A percentile compares a stretch with the other conserved stretches of the same genome.
Conservation (phyloP, 306 rosid species). For the Lathyrus sativus region DNA sequence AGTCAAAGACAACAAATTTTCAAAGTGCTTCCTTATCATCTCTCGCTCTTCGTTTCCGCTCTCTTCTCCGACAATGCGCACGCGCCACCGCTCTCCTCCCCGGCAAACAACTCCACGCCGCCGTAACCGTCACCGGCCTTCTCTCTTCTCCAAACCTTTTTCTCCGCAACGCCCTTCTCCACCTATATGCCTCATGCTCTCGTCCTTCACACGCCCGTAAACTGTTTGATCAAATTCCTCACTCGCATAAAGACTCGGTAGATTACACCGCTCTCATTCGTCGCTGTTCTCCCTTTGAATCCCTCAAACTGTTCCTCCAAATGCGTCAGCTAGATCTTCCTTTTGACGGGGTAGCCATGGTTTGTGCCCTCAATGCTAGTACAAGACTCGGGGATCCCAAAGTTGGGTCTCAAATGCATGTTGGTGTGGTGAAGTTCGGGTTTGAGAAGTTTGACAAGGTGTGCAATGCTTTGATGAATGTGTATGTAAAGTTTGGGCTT, state of each 20-base stretch:
- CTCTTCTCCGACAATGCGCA: slow-evolving; percentile 55
- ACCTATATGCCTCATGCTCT: slow-evolving; percentile 40
- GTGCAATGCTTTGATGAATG: slow-evolving; percentile 68
- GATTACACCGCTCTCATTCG: slow-evolving; percentile 73
- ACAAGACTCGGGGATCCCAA: slow-evolving; percentile 47
- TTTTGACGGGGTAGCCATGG: slow-evolving; percentile 55
- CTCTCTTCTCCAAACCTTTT: slow-evolving; percentile 48
- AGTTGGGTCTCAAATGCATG: slow-evolving; percentile 54
- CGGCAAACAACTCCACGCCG: slow-evolving; percentile 71
- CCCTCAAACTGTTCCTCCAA: slow-evolving; percentile 50
- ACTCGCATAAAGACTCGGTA: slow-evolving; percentile 58
- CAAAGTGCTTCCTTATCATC: slow-evolving; percentile 21
- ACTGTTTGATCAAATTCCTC: slow-evolving; percentile 66
- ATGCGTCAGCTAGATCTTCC: slow-evolving; percentile 47
- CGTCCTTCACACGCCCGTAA: slow-evolving; percentile 41
- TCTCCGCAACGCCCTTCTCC: slow-evolving; percentile 68
- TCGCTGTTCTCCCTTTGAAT: slow-evolving; percentile 43
- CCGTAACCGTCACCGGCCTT: slow-evolving; percentile 50
- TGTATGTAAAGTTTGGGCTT: slow-evolving; percentile 66
- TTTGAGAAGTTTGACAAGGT: slow-evolving; percentile 43
- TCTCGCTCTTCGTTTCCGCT: slow-evolving; percentile 49
- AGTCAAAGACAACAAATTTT: not conserved
- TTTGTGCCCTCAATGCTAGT: slow-evolving; percentile 52
- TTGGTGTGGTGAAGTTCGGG: slow-evolving; percentile 49
- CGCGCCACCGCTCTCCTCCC: slow-evolving; percentile 53